Evolutionary conservation across 169 alveolate species (phyloP), one percentile per base, ranked within the genome.

Genomic region (Plasmodium relictum): DNA sequence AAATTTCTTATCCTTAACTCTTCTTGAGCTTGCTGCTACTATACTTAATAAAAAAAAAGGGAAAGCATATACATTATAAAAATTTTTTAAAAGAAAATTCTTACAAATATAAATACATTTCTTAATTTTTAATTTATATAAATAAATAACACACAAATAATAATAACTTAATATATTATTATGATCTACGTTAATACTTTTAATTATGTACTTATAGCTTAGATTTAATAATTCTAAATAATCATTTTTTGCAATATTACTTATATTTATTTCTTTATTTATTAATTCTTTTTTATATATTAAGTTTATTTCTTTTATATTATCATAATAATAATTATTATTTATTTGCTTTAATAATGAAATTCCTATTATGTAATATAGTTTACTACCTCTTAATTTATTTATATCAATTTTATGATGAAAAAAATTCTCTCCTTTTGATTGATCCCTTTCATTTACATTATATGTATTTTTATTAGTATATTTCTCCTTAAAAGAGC

Each of bases 41-140:
- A 83, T 54, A 58, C 59, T 41, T 83, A 83, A 59, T 22, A 83
- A 39, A 41, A 68, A 83, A n/a, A 83, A 83, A 7, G 91, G 74
- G 61, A 83, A 68, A 10, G 91, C 56, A 68, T 68, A 68, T 18
- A 42, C 52, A 37, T 83, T 69, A 8, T 83, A 14, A 39, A 5
- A 68, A 44, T 83, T 83, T 83, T 69, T 20, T 22, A 83, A 14
- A n/a, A 83, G 45, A 62, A 83, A 83, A 41, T 83, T 68, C 52
- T 83, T 83, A 68, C 91, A 83, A 54, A 83, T 83, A 83, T 83
- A 83, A 52, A 68, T 39, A 26, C 91, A 83, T 20, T 83, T 83
- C 0, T 69, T 39, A 52, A 83, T 68, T 68, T 83, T 83, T 68
- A 83, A 69, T 9, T 45, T 68, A 48, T 83, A 83, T 37, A 83